These are phyloP conservation scores for Didymella keratinophila DNA, from an alignment of 2,329 filamentous ascomycete species.

Conservation along the genomic window DNA sequence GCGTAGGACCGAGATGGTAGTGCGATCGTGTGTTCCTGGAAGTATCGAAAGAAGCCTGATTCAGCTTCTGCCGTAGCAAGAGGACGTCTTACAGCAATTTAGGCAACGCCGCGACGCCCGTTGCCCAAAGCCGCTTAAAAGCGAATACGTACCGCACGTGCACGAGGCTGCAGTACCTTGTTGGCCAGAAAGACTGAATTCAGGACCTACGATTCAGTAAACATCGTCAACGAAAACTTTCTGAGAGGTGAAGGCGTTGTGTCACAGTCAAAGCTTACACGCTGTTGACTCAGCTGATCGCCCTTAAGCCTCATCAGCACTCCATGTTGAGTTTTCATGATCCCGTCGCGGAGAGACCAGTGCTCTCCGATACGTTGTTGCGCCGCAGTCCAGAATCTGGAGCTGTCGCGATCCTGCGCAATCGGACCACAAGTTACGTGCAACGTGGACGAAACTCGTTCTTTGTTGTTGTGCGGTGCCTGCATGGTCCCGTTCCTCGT, in stretches of 20 bases:
- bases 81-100: background rate
- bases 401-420: background rate
- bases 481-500: conserved; percentile 8
- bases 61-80: background rate
- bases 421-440: conserved; percentile 2
- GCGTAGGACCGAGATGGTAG: background rate
- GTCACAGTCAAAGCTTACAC: background rate
- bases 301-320: conserved; percentile 11
- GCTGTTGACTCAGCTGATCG: conserved; percentile 13
- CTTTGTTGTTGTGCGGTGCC: conserved; percentile 7
- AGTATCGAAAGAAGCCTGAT: background rate
- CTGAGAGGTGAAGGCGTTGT: background rate
- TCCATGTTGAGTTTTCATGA: conserved; percentile 12
- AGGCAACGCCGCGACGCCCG: conserved; percentile 6
- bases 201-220: background rate
- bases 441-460: conserved; percentile 7
- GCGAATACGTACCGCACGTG: conserved; percentile 7
- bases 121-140: background rate
- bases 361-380: conserved; percentile 10
- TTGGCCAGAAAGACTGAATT: background rate
- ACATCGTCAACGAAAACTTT: conserved; percentile 10
- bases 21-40: background rate
- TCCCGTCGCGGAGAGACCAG: conserved; percentile 11
- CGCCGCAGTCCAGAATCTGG: background rate
- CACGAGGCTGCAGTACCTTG: background rate